Base-by-base conservation (phyloP, 129 eudicot species). In the Deinandra increscens region DNA sequence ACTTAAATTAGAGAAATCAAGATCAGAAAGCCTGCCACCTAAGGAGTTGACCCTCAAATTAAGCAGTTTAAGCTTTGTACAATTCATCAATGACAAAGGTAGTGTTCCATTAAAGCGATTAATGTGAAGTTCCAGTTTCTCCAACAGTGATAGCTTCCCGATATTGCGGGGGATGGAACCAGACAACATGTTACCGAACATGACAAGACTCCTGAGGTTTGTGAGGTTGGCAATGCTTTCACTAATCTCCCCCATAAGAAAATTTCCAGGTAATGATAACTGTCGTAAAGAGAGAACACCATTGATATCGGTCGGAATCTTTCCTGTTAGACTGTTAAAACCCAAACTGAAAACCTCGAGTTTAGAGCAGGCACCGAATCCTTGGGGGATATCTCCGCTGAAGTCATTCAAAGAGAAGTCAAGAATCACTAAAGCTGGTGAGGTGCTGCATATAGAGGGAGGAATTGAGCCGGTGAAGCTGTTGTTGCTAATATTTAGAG, bases 251-350 rank as follows among this genome's bases (percentile, higher is more conserved):
- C 84, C 84, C 7, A 6, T 12, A 8, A 85, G 72, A 23, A 56
- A 43, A 70, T 85, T 85, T 60, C 76, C 83, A 3, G 81, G 79
- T 14, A 86, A 74, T 10, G 71, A 86, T 11, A 86, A 17, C 31
- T 80, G n/a, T n/a, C n/a, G n/a, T n/a, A n/a, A n/a, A 29, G 72
- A 14, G 4, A 23, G 0, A 22, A 71, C 56, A 9, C 34, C 67
- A 67, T 80, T 72, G 23, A 86, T 77, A 10, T 72, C 83, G 0
- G 37, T 43, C 1, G 91, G 91, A 15, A 86, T 72, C 33, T 12
- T 9, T 15, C 66, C 66, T 31, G 66, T 61, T 14, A 61, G 14
- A 61, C 3, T 61, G 46, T 61, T 86, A 71, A 80, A 86, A 12
- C 87, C 87, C 59, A 81, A 80, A 10, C 77, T 49, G 48, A 81